Percentiles rank a stretch among this genome's conserved stretches.
Evolutionary conservation across 805 yeast species (phyloP).

Genomic region (Jamesozyma gamospora): DNA sequence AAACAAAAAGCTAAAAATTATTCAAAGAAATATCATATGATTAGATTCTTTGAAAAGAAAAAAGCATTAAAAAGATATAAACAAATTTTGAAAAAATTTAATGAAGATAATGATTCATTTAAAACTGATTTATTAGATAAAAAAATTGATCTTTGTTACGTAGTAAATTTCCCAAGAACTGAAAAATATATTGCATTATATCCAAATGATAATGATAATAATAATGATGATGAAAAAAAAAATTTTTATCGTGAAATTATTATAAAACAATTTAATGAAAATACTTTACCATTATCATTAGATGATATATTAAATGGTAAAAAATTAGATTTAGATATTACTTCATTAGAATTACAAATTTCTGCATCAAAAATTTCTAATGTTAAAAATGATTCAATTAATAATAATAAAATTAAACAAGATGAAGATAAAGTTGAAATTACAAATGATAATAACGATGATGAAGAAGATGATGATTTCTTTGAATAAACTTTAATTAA

Average conservation of each 20-base stretch:
- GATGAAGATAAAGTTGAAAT: constrained; percentile 26
- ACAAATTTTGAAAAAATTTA: constrained; percentile 29
- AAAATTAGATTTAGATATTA: constrained; percentile 18
- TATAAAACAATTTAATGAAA: constrained; percentile 41
- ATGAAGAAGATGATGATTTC: constrained; percentile 36
- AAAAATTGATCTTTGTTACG: constrained; percentile 65
- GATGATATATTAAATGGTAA: constrained; percentile 34
- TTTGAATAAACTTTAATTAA: constrained; percentile 36
- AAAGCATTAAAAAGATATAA: constrained; percentile 70
- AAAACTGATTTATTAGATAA: constrained; percentile 37
- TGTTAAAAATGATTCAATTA: too few relatives aligned
- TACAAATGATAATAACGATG: too few relatives aligned
- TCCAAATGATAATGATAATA: constrained; percentile 33
- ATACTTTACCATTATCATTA: constrained; percentile 49
- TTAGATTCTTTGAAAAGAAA: constrained; percentile 81
- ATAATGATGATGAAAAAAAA: constrained; percentile 33
- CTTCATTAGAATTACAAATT: constrained; percentile 16
- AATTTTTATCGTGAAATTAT: constrained; percentile 44
- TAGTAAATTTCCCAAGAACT: constrained; percentile 64
- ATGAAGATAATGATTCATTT: constrained; percentile 12
- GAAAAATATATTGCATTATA: constrained; percentile 74
- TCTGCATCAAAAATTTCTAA: too few relatives aligned
- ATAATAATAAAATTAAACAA: constrained; percentile 19
- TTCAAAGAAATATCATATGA: constrained; percentile 81
- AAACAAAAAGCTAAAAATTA: constrained; percentile 39